Percentiles rank a stretch among this genome's conserved stretches.
phyloP scores from a whole-genome alignment of 2,329 filamentous ascomycete species.

The Penicillium nordicum region DNA sequence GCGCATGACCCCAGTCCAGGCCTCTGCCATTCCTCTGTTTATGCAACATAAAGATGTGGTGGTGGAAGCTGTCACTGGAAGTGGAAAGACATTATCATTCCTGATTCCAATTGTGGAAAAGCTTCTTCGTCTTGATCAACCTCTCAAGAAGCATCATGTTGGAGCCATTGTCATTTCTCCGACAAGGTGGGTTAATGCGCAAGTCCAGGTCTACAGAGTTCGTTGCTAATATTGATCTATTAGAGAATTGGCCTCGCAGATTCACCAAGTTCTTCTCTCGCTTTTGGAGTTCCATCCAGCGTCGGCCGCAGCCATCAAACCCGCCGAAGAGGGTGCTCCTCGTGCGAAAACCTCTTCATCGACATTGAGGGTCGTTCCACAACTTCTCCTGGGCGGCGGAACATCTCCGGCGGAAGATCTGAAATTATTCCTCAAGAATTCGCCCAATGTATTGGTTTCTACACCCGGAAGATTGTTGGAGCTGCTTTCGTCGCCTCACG shows the following conservation, averaged over 20 bases:
- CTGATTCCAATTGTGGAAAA: conserved; percentile 80
- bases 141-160: conserved; percentile 84
- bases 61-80: conserved; percentile 87
- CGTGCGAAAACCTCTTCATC: conserved; percentile 43
- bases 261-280: conserved; percentile 73
- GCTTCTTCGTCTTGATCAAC: conserved; percentile 73
- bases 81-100: conserved; percentile 85
- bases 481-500: conserved; percentile 78
- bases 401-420: conserved; percentile 82
- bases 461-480: conserved; percentile 89
- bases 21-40: conserved; percentile 83
- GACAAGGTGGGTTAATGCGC: conserved; percentile 51
- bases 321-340: conserved; percentile 42
- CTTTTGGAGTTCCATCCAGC: conserved; percentile 78
- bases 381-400: conserved; percentile 82
- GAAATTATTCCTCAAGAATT: conserved; percentile 75
- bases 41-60: conserved; percentile 89
- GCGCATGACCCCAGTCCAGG: conserved; percentile 92
- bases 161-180: conserved; percentile 89
- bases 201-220: neutral
- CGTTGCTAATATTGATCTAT: neutral
- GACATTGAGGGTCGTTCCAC: conserved; percentile 67
- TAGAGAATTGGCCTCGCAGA: conserved; percentile 86
- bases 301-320: conserved; percentile 56
- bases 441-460: conserved; percentile 83